Percentiles rank a stretch among this genome's conserved stretches.
Evolutionary conservation across 371 early-diverging fungal genomes (phyloP).

Genomic region (Mortierella sp.): DNA sequence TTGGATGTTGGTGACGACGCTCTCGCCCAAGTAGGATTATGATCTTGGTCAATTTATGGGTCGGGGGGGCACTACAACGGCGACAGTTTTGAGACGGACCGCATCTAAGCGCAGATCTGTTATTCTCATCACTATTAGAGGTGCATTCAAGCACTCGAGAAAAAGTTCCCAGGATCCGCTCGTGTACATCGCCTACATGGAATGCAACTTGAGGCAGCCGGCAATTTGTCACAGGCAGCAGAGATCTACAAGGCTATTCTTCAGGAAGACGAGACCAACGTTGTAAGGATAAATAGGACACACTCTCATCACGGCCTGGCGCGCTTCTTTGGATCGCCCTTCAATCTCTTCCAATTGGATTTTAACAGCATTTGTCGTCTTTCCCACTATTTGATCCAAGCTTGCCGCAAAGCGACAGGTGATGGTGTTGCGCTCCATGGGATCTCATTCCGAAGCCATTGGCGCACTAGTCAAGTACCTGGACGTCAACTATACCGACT

Average conservation of each 20-base stretch:
- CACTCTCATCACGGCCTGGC: not conserved
- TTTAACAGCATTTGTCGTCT: too few relatives aligned
- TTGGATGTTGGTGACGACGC: constrained; percentile 78
- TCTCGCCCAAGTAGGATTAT: constrained; percentile 66
- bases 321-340: not conserved
- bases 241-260: constrained; percentile 71
- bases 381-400: too few relatives aligned
- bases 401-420: constrained; percentile 78
- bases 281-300: constrained; percentile 54
- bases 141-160: constrained; percentile 68
- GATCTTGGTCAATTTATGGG: too few relatives aligned
- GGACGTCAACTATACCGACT: constrained; percentile 85
- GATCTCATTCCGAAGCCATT: constrained; percentile 78
- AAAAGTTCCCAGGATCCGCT: constrained; percentile 72
- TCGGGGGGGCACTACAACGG: too few relatives aligned
- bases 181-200: constrained; percentile 74
- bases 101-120: not conserved
- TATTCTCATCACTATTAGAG: constrained; percentile 39
- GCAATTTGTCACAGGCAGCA: constrained; percentile 72
- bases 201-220: constrained; percentile 78
- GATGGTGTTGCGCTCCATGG: constrained; percentile 74
- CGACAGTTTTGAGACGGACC: not conserved
- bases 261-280: constrained; percentile 73
- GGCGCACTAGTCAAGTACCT: constrained; percentile 76
- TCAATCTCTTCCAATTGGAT: too few relatives aligned